phyloP scores from a whole-genome alignment of 306 rosid species.

The Begonia fuchsioides region DNA sequence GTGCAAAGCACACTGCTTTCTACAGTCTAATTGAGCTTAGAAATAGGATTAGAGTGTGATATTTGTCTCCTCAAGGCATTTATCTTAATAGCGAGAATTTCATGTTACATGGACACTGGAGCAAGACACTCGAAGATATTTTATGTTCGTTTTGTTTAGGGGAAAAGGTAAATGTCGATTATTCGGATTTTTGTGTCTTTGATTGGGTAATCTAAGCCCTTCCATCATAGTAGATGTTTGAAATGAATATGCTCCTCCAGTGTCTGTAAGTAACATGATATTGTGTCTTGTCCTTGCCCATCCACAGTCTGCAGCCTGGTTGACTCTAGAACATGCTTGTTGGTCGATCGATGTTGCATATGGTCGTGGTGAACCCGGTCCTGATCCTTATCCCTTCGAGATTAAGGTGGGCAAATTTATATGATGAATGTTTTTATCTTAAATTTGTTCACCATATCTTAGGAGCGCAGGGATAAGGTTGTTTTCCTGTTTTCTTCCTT shows the following conservation, averaged over 20 bases:
- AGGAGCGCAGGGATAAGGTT: slow-evolving; percentile 86
- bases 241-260: slow-evolving; percentile 22
- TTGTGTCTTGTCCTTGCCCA: slow-evolving; percentile 46
- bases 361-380: slow-evolving; percentile 84
- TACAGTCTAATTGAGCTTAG: slow-evolving; percentile 11
- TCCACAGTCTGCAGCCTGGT: slow-evolving; percentile 98
- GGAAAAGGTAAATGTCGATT: too few relatives aligned
- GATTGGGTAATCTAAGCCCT: too few relatives aligned
- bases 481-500: slow-evolving; percentile 48
- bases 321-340: slow-evolving; percentile 70
- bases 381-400: slow-evolving; percentile 99
- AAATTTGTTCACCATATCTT: slow-evolving; percentile 61
- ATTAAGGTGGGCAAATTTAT: slow-evolving; percentile 98
- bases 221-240: slow-evolving; percentile 17
- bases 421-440: slow-evolving; percentile 79
- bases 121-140: too few relatives aligned
- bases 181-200: too few relatives aligned
- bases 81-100: too few relatives aligned
- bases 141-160: too few relatives aligned
- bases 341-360: slow-evolving; percentile 46
- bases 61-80: too few relatives aligned
- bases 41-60: slow-evolving; percentile 14
- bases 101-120: too few relatives aligned
- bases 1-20: slow-evolving; percentile 4
- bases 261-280: slow-evolving; percentile 26